Conservation (phyloP, 2,329 filamentous ascomycete genomes). For the Nigrospora osmanthi region DNA sequence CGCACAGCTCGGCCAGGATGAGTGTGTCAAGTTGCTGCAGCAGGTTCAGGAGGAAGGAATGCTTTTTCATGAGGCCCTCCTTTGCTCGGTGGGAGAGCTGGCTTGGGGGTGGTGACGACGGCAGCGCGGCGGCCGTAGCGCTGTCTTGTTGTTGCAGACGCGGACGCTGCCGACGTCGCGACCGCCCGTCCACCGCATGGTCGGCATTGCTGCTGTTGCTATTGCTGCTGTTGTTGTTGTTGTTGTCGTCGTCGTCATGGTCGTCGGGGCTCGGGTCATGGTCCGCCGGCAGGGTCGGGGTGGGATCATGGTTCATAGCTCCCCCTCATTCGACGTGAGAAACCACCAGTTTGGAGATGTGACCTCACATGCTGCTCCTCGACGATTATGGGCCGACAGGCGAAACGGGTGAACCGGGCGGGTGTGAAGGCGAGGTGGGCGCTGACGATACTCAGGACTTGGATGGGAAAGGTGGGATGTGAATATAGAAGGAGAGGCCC, state of each 20-base stretch:
- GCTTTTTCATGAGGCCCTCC: slow-evolving; percentile 42
- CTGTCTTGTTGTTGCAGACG: neutral
- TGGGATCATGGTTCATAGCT: slow-evolving; percentile 39
- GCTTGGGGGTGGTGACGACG: slow-evolving; percentile 2
- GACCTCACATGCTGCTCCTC: slow-evolving; percentile 22
- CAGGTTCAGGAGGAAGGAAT: slow-evolving; percentile 52
- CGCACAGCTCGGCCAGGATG: slow-evolving; percentile 56
- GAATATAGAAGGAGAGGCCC: no score
- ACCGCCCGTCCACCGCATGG: neutral
- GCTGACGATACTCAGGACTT: no score
- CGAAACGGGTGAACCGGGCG: no score
- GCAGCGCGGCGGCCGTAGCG: neutral
- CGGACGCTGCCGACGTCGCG: no score
- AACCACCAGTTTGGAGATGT: slow-evolving; percentile 13
- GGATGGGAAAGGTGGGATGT: no score
- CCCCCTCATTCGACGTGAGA: slow-evolving; percentile 27
- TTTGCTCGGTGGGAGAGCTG: slow-evolving; percentile 20
- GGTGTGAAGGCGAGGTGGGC: no score
- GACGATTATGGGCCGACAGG: no score
- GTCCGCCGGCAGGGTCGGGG: slow-evolving; percentile 31
- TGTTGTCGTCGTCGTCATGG: slow-evolving; percentile 10
- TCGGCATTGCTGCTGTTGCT: no score
- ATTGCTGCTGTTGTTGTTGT: no score
- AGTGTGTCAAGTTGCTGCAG: slow-evolving; percentile 54
- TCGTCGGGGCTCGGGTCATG: slow-evolving; percentile 14